phyloP scores from a whole-genome alignment of 2,329 filamentous ascomycete genomes.

The Thielaviopsis punctulata region DNA sequence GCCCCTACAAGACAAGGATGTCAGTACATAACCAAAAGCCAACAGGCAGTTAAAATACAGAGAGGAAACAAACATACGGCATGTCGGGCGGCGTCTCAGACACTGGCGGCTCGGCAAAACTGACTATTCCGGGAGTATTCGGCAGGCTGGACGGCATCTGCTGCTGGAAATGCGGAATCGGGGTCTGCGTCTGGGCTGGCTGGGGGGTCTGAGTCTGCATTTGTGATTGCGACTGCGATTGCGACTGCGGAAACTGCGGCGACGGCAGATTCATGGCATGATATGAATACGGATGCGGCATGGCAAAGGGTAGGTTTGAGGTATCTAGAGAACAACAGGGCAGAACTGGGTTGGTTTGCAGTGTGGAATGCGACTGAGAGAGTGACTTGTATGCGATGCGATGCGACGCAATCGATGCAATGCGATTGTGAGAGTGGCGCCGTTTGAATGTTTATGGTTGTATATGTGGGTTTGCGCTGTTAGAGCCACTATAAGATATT shows the following conservation, averaged over 20 bases:
- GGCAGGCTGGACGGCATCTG: constrained; percentile 18
- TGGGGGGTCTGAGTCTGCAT: background rate
- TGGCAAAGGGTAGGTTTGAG: no score
- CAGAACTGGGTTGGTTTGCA: background rate
- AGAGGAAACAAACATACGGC: constrained; percentile 45
- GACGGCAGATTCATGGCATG: background rate
- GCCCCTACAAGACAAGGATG: constrained; percentile 36
- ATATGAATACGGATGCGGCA: constrained; percentile 6
- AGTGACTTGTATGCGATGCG: background rate
- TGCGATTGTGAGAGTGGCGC: background rate
- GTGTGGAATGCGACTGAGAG: background rate
- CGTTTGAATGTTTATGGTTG: background rate
- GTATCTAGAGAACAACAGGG: background rate
- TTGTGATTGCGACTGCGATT: no score
- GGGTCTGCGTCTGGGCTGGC: background rate
- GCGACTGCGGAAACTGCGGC: background rate
- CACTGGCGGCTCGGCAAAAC: constrained; percentile 23
- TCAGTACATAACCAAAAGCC: background rate
- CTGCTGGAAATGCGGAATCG: constrained; percentile 19
- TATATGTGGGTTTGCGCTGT: no score
- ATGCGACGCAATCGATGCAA: background rate
- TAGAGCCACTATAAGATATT: no score
- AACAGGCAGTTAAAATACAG: background rate
- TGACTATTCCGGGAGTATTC: background rate
- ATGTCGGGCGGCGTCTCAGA: constrained; percentile 77